These are phyloP conservation scores for Backusella circina DNA, from an alignment of 192 early-diverging fungal genomes.

Conservation along the genomic window DNA sequence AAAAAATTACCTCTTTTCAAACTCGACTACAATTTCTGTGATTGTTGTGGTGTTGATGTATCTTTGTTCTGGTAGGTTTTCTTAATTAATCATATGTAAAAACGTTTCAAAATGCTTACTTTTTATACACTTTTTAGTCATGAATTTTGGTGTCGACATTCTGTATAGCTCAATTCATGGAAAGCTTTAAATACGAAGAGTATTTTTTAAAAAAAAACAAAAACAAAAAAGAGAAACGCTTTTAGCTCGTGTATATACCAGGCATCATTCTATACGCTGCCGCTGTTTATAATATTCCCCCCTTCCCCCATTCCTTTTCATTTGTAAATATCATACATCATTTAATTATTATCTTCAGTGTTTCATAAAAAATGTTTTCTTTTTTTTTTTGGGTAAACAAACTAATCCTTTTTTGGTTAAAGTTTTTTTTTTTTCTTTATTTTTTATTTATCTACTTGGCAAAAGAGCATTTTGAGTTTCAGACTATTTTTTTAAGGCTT, in stretches of 20 bases:
- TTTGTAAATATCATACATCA: not conserved
- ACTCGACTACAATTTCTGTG: not conserved
- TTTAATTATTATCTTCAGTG: not conserved
- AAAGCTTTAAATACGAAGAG: not conserved
- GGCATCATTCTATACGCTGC: too few species aligned
- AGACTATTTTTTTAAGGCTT: not conserved
- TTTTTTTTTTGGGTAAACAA: not conserved
- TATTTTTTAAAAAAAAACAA: not conserved
- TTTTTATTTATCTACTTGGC: not conserved
- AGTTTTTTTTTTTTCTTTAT: not conserved
- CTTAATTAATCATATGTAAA: not conserved
- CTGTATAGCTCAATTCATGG: not conserved
- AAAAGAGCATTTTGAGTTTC: not conserved
- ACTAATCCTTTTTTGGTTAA: not conserved
- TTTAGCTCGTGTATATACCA: not conserved
- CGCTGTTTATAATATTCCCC: not conserved
- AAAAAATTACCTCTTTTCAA: not conserved
- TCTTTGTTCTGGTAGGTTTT: constrained; percentile 3
- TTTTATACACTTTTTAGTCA: not conserved
- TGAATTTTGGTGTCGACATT: constrained; percentile 4
- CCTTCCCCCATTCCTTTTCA: not conserved
- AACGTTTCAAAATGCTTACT: not conserved
- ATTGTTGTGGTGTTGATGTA: constrained; percentile 6
- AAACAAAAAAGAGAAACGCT: not conserved
- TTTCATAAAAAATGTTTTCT: not conserved